Evolutionary conservation across 352 stramenopile species (phyloP).

Genomic region (Thraustochytrium striatum): DNA sequence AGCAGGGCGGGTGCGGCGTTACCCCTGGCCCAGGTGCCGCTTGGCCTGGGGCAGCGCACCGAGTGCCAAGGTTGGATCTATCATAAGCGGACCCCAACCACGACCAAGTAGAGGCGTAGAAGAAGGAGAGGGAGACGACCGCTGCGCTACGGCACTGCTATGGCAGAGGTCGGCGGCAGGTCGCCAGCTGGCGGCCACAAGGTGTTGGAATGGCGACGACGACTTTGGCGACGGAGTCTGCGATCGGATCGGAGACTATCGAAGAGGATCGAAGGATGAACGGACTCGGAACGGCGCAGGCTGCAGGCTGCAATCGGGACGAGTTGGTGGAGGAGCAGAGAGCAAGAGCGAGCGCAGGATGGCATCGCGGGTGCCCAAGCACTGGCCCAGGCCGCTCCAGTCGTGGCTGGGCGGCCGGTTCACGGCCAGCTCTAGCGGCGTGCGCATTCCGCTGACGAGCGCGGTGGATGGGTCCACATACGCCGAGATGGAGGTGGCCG

Average conservation of each 20-base stretch:
- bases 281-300: background rate
- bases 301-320: no score
- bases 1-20: no score
- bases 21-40: no score
- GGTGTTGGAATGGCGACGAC: background rate
- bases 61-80: no score
- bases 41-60: no score
- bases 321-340: background rate
- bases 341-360: background rate
- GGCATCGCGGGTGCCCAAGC: background rate
- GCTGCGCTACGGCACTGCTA: background rate
- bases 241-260: background rate
- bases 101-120: background rate
- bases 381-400: background rate
- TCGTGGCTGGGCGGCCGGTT: conserved; percentile 16
- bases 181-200: background rate
- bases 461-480: conserved; percentile 59
- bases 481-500: conserved; percentile 61
- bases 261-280: background rate
- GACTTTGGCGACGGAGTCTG: background rate
- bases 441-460: conserved; percentile 60
- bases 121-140: background rate
- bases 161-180: background rate
- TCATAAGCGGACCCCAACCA: no score
- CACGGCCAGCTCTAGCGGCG: background rate